Evolutionary conservation across 1,139 yeast species (phyloP), one percentile per base, ranked within the genome.

Genomic region (Suhomyces panamericanus): DNA sequence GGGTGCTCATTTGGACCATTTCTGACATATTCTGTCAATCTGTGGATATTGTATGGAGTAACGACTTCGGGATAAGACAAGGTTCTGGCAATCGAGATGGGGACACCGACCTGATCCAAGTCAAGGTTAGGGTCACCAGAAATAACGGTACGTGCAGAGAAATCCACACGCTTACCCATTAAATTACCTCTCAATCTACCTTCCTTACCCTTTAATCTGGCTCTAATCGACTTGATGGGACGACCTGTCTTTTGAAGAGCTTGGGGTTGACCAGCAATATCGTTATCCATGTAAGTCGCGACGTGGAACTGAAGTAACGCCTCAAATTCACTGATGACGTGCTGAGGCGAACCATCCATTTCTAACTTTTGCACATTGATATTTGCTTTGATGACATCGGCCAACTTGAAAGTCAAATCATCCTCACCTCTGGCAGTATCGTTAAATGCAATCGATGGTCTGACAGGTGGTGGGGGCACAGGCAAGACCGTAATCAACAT

Each of bases 111-210:
- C 72, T 93, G 98, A 66, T 95, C 99, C 57, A 95, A 78, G 60
- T 93, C 98, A 59, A 93, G 78, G 60, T 95, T 95, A 35, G 99
- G 99, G 65, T 95, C 99, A 79, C 99, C 99, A 12, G 98, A 90
- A 74, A 93, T 93, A 62, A 95, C 99, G 1, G 99, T 93, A 77
- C 99, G 91, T 10, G 99, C 99, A 30, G 98, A 90, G 62, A 93
- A 95, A 69, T 93, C 98, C 49, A 95, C 99, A 80, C 99, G 95
- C 77, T 95, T 95, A 67, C 99, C 99, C 99, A 95, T 95, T 58
- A 95, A 75, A 62, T 93, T 93, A 62, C 99, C 99, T 78, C 99
- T 85, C 54, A 93, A 82, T 74, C 99, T 90, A 51, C 99, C 99
- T 74, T 95, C 99, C 60, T 95, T 93, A 73, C 99, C 99, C 84